Evolutionary conservation across 257 asterid genomes (phyloP).

Genomic region (Ilex asprella): DNA sequence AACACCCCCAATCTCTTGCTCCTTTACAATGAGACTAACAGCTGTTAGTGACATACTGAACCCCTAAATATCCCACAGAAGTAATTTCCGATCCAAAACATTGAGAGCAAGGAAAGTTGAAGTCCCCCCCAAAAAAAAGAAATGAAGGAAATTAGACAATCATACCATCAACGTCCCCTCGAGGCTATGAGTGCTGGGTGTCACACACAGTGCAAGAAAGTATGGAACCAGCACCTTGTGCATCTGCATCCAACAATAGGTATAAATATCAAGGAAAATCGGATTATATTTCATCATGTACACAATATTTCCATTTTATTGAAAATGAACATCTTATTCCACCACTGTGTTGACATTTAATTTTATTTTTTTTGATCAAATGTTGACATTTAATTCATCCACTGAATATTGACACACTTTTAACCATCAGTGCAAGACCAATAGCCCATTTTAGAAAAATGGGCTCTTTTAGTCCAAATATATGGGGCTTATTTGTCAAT

Average conservation of each 20-base stretch:
- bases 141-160: constrained; percentile 12
- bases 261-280: constrained; percentile 7
- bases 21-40: no score
- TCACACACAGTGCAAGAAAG: constrained; percentile 68
- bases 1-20: no score
- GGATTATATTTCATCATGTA: constrained; percentile 6
- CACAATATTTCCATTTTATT: constrained; percentile 4
- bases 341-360: no score
- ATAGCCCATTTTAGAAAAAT: no score
- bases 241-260: constrained; percentile 50
- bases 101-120: neutral
- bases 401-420: no score
- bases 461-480: no score
- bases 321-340: no score
- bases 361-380: no score
- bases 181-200: constrained; percentile 89
- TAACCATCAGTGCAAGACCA: no score
- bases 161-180: constrained; percentile 91
- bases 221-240: constrained; percentile 83
- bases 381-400: no score
- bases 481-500: no score
- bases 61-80: neutral
- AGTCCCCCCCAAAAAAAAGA: neutral
- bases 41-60: neutral
- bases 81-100: neutral